Evolutionary conservation across 116 monocot genomes (phyloP).

Genomic region (Dioscorea cayenensis): DNA sequence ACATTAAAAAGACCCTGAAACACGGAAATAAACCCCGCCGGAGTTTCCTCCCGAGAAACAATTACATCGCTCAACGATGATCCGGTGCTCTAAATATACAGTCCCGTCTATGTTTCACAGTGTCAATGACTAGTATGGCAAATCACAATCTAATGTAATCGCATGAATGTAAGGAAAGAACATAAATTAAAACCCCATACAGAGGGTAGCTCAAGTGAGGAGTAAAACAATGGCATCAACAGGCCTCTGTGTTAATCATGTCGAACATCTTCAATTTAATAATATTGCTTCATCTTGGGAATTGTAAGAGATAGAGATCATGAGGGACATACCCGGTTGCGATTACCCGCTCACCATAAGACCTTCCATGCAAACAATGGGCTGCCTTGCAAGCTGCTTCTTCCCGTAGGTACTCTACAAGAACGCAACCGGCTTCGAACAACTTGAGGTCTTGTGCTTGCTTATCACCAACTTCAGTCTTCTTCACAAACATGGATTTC

Average conservation of each 20-base stretch:
- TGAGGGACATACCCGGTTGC: conserved; percentile 31
- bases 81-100: too few relatives aligned
- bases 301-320: conserved; percentile 44
- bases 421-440: conserved; percentile 54
- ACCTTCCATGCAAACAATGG: conserved; percentile 65
- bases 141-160: too few relatives aligned
- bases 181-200: too few relatives aligned
- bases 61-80: too few relatives aligned
- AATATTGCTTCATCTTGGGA: conserved; percentile 33
- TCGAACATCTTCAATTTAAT: background rate
- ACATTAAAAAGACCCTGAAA: too few relatives aligned
- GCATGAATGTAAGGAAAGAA: too few relatives aligned
- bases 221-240: too few relatives aligned
- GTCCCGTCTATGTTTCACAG: too few relatives aligned
- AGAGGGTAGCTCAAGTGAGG: too few relatives aligned
- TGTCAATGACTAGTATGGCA: too few relatives aligned
- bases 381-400: conserved; percentile 70
- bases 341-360: conserved; percentile 43
- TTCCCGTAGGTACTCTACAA: conserved; percentile 79
- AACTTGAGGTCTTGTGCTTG: conserved; percentile 1
- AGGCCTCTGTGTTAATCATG: background rate
- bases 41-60: too few relatives aligned
- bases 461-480: conserved; percentile 8
- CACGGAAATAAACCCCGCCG: too few relatives aligned
- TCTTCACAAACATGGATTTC: background rate